A percentile compares a stretch with the other conserved stretches of the same genome.
Conservation (phyloP, 1,284 basidiomycete genomes). For the Moniliella sp. region DNA sequence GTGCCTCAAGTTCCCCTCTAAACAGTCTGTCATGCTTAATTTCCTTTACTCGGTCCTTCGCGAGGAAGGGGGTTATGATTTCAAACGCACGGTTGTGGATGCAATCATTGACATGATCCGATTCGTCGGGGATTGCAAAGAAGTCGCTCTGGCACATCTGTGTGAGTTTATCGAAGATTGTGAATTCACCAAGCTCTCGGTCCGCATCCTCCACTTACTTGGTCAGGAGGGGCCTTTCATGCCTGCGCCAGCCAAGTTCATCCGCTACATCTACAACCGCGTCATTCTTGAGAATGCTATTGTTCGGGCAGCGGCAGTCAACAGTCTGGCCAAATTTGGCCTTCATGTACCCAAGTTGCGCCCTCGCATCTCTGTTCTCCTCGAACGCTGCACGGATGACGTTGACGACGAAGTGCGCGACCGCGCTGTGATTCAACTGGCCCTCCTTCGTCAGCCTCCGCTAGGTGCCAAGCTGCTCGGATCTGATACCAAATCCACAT, state of each 20-base stretch:
- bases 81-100: conserved; percentile 95
- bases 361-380: conserved; percentile 55
- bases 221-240: conserved; percentile 89
- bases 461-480: conserved; percentile 69
- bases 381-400: conserved; percentile 70
- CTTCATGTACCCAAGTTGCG: conserved; percentile 57
- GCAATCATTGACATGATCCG: conserved; percentile 99
- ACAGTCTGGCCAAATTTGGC: conserved; percentile 86
- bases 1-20: conserved; percentile 91
- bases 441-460: conserved; percentile 50
- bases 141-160: conserved; percentile 67
- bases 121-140: conserved; percentile 81
- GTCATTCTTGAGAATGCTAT: conserved; percentile 96
- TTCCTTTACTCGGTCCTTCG: conserved; percentile 32
- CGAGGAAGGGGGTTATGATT: conserved; percentile 85
- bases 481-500: conserved; percentile 49
- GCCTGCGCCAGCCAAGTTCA: conserved; percentile 86
- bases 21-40: conserved; percentile 55
- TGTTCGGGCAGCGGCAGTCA: conserved; percentile 83
- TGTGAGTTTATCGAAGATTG: conserved; percentile 99
- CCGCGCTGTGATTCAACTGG: conserved; percentile 73
- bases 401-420: conserved; percentile 97
- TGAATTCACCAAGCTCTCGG: conserved; percentile 96
- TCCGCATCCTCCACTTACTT: conserved; percentile 79
- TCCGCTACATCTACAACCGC: conserved; percentile 97